These are phyloP conservation scores for Angophora floribunda DNA, from an alignment of 345 rosid species.

Conservation along the genomic window DNA sequence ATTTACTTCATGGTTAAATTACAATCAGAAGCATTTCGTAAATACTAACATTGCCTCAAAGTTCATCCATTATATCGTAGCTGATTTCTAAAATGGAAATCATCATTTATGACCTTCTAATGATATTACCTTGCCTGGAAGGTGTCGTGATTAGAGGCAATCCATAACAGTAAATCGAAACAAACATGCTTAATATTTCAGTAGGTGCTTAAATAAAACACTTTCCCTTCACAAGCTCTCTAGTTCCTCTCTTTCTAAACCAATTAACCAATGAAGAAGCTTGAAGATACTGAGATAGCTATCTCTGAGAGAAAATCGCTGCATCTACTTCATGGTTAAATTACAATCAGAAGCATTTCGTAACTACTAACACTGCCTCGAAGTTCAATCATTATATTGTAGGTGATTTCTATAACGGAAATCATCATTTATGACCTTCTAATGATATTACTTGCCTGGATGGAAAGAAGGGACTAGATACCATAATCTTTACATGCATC, in stretches of 20 bases:
- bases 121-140: not conserved
- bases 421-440: not conserved
- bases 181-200: not conserved
- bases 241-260: not conserved
- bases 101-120: not conserved
- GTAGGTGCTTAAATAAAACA: not conserved
- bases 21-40: not conserved
- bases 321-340: not conserved
- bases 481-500: not conserved
- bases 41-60: not conserved
- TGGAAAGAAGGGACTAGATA: not conserved
- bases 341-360: not conserved
- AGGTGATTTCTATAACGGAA: not conserved
- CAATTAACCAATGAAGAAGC: not conserved
- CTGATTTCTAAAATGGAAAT: not conserved
- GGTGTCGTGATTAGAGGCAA: not conserved
- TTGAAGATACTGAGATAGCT: not conserved
- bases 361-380: not conserved
- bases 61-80: not conserved
- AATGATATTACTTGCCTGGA: not conserved
- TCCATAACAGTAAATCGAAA: not conserved
- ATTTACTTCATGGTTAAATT: not conserved
- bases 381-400: not conserved
- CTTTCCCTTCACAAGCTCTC: not conserved
- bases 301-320: not conserved